Base-by-base conservation (phyloP, 2,329 filamentous ascomycete species). In the Furcasterigmium sp. region DNA sequence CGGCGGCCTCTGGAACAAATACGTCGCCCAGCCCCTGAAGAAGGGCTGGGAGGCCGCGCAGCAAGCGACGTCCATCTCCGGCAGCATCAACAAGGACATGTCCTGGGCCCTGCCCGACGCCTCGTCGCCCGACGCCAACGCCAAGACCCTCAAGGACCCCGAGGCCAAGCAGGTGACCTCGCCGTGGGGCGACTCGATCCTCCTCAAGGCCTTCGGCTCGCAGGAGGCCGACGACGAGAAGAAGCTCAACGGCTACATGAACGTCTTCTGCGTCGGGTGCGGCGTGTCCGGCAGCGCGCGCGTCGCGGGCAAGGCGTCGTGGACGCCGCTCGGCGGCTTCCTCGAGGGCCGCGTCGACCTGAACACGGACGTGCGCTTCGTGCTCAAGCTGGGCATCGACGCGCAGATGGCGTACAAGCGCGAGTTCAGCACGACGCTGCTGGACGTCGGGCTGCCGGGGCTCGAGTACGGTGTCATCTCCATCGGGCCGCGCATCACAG, bases 201-300 rank as follows among this genome's bases (percentile, higher is more conserved):
- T 60, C 10, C 49, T 61, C 49, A 54, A 56, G 47, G 47, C 54
- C 3, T 54, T 56, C 39, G 55, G 51, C 18, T 38, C 29, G 9
- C 42, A 47, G 4, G 43, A 45, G 28, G 43, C 40, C n/a, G 46
- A 52, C 20, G 42, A 43, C 8, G 20, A 43, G 9, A 43, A 51
- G 15, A 43, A 42, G 26, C 29, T 49, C 5, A 43, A 46, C 10
- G 48, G 42, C 5, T 53, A 54, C 34, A 37, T 74, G 37, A 53
- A 59, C 48, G 39, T 60, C 32, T 61, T 51, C 46, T 62, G 59
- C 32, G 59, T 61, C 25, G 53, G 51, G 28, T 62, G 58, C 41
- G 57, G 57, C 19, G 51, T 57, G 5, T 48, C 49, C 3, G 61
- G 59, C 14, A 51, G 43, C 11, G 55, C 53, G 13, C 48, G 51